phyloP scores from a whole-genome alignment of 495 filamentous ascomycete species.

The Coniosporium apollinis region DNA sequence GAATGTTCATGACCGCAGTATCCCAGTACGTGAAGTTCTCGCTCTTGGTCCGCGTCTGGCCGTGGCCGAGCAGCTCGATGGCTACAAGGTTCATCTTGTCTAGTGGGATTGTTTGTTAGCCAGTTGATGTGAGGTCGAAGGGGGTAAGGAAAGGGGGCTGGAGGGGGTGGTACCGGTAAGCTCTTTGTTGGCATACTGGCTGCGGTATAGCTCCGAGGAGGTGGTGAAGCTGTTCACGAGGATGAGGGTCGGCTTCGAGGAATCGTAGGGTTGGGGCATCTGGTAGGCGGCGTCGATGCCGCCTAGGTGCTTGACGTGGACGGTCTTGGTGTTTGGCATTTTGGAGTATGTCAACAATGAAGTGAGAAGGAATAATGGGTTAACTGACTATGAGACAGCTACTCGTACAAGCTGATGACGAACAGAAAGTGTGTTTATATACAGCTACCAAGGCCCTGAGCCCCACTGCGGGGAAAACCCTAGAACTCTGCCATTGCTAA shows the following conservation, averaged over 20 bases:
- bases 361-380: too few relatives aligned
- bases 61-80: constrained; percentile 37
- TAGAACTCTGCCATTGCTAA: too few relatives aligned
- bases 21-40: constrained; percentile 38
- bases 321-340: constrained; percentile 21
- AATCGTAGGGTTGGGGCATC: constrained; percentile 29
- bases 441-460: too few relatives aligned
- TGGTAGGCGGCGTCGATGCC: constrained; percentile 38
- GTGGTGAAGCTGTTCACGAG: constrained; percentile 44
- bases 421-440: too few relatives aligned
- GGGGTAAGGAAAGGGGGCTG: constrained; percentile 24
- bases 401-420: too few relatives aligned
- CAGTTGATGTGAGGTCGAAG: constrained; percentile 17
- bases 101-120: constrained; percentile 13
- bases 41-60: constrained; percentile 25
- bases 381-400: too few relatives aligned
- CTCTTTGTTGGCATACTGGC: constrained; percentile 28
- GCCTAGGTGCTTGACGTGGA: constrained; percentile 36
- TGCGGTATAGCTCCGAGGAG: constrained; percentile 33
- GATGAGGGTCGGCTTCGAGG: constrained; percentile 38
- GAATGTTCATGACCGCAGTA: constrained; percentile 32
- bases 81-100: constrained; percentile 33
- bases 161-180: constrained; percentile 31
- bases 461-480: too few relatives aligned
- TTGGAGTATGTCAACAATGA: too few relatives aligned